Evolutionary conservation across 1,284 basidiomycete species (phyloP), one percentile per base, ranked within the genome.

Genomic region (Phellinidium pouzarii): DNA sequence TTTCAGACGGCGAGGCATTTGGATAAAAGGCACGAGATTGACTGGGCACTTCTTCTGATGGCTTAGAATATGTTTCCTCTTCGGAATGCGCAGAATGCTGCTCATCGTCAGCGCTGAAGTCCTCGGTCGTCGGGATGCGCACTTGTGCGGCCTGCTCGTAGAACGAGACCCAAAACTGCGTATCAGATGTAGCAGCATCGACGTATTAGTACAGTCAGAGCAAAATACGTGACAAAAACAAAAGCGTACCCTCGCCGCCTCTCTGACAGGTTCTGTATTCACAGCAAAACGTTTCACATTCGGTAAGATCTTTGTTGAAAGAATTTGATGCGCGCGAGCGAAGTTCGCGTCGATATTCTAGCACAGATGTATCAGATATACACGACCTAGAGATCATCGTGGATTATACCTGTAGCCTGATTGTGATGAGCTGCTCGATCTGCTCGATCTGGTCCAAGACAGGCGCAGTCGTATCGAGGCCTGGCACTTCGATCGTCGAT

Each of bases 291-390:
- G 78, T 66, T 93, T 94, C 59, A 97, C 82, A 12, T 91, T 84
- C 5, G 94, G 94, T 43, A 97, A 68, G 31, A 97, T 74, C 61
- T 79, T 82, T 47, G 77, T 84, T 4, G 91, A 85, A 63, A 96
- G 77, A n/a, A 91, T 71, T 64, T 92, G 80, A 63, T 96, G 91
- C 50, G 94, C 89, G 59, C 79, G 87, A 0, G 94, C 87, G 67
- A 96, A 94, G 66, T 94, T 94, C 54, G 91, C 89, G 64, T 97
- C 94, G 62, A 95, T 88, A 64, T 94, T 90, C 82, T 96, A 71
- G 4, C 69, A 25, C 71, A 66, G 20, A 31, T 19, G 37, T 49
- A 22, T 20, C 8, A 50, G 8, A 25, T n/a, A 3, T 20, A 50
- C 55, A 31, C 55, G 48, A 38, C 41, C 7, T 38, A n/a, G 27